Evolutionary conservation across 257 asterid species (phyloP), one percentile per base, ranked within the genome.

Genomic region (Paulownia fortunei): DNA sequence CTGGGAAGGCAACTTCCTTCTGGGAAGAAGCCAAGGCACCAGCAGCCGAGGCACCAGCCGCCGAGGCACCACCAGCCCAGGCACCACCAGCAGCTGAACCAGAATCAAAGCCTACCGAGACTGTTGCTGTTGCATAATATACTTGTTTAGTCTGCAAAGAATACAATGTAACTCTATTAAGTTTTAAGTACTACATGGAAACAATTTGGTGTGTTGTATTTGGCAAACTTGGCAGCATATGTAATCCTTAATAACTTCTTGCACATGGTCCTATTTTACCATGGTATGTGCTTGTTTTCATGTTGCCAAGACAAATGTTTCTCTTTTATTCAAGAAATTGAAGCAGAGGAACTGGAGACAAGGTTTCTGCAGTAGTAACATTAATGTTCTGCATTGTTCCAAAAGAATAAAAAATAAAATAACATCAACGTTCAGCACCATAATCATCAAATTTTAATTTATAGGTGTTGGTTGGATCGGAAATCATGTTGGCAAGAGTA

Each of bases 1-100:
- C 99, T 0, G 98, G 99, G 18, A 93, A 95, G 87, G 89, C 89
- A 58, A 91, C 97, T 68, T 56, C 94, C 47, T 93, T 86, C 88
- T 93, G 98, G 98, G 96, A 90, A 81, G 89, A 79, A 74, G 82
- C 82, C 0, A 76, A 73, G 79, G 79, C 68, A 27, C 62, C 82
- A 42, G 76, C 74, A 41, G 37, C 65, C 2, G 73, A 64, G 47
- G 52, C 86, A 32, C 66, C 86, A 5, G 61, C 77, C 1, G 66
- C 67, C 4, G 79, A 42, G 18, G 84, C 39, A 10, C 78, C 80
- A 15, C 46, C 81, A 19, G 65, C 37, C 49, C 9, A 79, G 62
- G 49, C 81, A 30, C 44, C 84, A 1, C 37, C 26, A n/a, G 42
- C 76, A n/a, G 70, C 74, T 1, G 84, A 74, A 41, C 82, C 84